Base-by-base conservation (phyloP, 805 yeast genomes). In the Hanseniaspora vineae region DNA sequence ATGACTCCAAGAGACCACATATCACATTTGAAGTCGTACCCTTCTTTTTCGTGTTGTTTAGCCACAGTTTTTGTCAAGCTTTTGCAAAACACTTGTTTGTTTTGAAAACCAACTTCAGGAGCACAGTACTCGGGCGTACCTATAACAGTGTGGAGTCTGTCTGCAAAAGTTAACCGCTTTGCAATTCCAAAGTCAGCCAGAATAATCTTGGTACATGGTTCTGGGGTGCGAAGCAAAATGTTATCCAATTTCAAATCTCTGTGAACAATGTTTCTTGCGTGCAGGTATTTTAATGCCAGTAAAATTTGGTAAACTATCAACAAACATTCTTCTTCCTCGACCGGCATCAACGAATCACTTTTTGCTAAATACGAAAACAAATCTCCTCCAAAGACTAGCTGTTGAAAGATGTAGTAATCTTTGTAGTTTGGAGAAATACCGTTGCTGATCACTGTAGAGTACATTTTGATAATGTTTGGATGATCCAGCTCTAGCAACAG, bases 111-210 rank as follows among this genome's bases (percentile, higher is more conserved):
- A 11, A 81, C 77, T 54, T 81, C 87, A 0, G 88, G 88, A 1
- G 88, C 87, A 49, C 80, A 72, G 55, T 81, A 81, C 56, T 81
- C 87, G 0, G 81, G 78, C 0, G 87, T 81, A 2, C 81, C 81
- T 1, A 75, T 80, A 0, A 74, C 66, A 0, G 81, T 72, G 39
- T 65, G 67, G 68, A 75, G 70, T 47, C 78, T 60, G 8, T 55
- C 49, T 6, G 58, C 51, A 17, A 58, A 39, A 6, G 33, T 11
- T 18, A n/a, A 8, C 2, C 18, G 6, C 53, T 67, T 71, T 2
- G 78, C 75, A 39, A 73, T 72, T 0, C 89, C 89, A 62, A 83
- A 82, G 62, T 83, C 90, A 10, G 84, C 84, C 20, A 82, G 57
- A 1, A 78, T 71, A 37, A 82, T 60, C 50, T 72, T 69, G 0